Percentiles rank a stretch among this genome's conserved stretches.
phyloP scores from a whole-genome alignment of 2,329 filamentous ascomycete species.

The Zymoseptoria passerinii region DNA sequence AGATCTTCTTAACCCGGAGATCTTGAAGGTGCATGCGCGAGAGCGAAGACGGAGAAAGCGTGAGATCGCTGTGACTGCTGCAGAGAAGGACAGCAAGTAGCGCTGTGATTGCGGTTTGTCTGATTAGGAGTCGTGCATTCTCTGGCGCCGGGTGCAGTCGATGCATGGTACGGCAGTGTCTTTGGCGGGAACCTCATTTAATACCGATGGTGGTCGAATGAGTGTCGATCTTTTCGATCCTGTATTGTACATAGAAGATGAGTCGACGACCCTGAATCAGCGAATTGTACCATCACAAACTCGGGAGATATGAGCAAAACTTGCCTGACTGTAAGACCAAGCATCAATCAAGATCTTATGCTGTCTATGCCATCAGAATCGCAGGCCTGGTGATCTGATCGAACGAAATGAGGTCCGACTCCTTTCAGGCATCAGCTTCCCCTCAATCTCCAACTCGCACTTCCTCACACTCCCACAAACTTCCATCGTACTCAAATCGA shows the following conservation, averaged over 20 bases:
- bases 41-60: constrained; percentile 55
- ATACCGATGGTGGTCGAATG: not conserved
- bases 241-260: not conserved
- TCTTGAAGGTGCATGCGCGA: constrained; percentile 50
- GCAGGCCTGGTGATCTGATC: not conserved
- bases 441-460: not conserved
- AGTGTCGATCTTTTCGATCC: not conserved
- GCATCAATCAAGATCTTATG: too few species aligned
- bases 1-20: constrained; percentile 47
- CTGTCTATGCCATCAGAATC: too few species aligned
- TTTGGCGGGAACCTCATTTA: not conserved
- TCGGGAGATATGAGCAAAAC: not conserved
- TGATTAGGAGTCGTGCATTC: not conserved
- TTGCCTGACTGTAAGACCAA: too few species aligned
- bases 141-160: not conserved
- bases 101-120: not conserved
- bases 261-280: not conserved
- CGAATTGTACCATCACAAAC: not conserved
- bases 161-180: not conserved
- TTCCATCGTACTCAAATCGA: not conserved
- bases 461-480: not conserved
- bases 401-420: not conserved
- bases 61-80: constrained; percentile 33
- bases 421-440: not conserved
- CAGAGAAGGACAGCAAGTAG: constrained; percentile 1